Percentiles rank a stretch among this genome's conserved stretches.
Conservation (phyloP, 2,329 filamentous ascomycete species). For the Colletotrichum liaoningense region DNA sequence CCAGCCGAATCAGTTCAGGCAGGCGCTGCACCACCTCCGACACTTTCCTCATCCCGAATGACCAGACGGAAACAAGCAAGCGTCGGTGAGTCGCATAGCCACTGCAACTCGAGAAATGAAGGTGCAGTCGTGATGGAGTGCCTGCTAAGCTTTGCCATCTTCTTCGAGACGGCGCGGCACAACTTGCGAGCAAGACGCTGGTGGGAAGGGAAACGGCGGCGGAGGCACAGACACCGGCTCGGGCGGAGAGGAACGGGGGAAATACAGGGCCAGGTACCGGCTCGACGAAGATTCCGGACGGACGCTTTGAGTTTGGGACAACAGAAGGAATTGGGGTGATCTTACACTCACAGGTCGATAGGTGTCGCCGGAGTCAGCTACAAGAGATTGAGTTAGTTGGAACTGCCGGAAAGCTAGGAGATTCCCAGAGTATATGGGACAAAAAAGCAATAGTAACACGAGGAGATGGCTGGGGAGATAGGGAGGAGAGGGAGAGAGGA, state of each 20-base stretch:
- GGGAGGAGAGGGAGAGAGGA: constrained; percentile 36
- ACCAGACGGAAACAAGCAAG: not conserved
- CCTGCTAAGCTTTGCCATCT: not conserved
- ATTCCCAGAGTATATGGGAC: constrained; percentile 9
- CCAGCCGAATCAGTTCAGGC: not conserved
- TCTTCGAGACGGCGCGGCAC: not conserved
- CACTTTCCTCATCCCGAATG: not conserved
- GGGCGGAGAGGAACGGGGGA: not conserved
- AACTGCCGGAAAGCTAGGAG: constrained; percentile 50
- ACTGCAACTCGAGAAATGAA: not conserved
- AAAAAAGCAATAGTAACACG: constrained; percentile 23
- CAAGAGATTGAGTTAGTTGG: constrained; percentile 42
- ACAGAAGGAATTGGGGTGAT: constrained; percentile 13
- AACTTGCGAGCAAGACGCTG: not conserved
- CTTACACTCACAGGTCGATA: constrained; percentile 68
- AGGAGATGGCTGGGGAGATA: constrained; percentile 40
- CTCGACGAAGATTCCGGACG: not conserved
- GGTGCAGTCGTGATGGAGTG: not conserved
- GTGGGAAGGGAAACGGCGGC: not conserved
- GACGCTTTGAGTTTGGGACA: not conserved
- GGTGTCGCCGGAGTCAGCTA: constrained; percentile 70
- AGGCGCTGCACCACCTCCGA: not conserved
- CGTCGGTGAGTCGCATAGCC: not conserved
- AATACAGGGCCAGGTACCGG: not conserved
- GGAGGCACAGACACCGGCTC: constrained; percentile 12